Evolutionary conservation across 352 stramenopile species (phyloP), one percentile per base, ranked within the genome.

Genomic region (Sclerospora graminicola): DNA sequence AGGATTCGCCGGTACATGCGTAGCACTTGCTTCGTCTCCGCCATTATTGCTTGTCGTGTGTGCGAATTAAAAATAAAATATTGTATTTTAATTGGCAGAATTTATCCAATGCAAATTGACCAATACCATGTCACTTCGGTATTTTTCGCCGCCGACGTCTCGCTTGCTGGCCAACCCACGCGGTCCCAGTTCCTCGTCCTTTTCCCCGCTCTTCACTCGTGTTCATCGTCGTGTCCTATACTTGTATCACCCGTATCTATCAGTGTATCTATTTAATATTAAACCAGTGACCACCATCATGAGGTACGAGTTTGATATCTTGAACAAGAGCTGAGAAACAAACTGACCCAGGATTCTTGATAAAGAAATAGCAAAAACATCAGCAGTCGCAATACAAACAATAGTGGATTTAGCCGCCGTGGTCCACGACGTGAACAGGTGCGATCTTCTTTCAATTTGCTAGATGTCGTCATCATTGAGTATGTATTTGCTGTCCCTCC

Each of bases 1-100:
- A 93, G 73, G 31, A 94, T 75, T 41, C 64, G 74, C 29, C 79
- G 69, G 56, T 90, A 90, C 59, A 91, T 67, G 50, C 67, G 75
- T 63, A 81, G 50, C 35, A 94, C 71, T 40, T 85, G 60, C 39
- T 66, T 66, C 21, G 44, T 48, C 11, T 73, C 57, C 15, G 66
- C 57, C 65, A 81, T 69, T 13, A 13, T 13, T 13, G 37, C 45
- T 39, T 15, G 11, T 48, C 29, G 29, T 59, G 33, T 57, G 37
- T 57, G n/a, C 14, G 1, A 30, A 47, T 27, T 13, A 8, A 33
- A 10, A 20, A 27, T n/a, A 33, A 13, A 18, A 14, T n/a, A n/a
- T 26, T 26, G n/a, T 15, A 4, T 14, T 52, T 13, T 23, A 10
- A 68, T 64, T 68, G 59, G 50, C 31, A 8, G 30, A 62, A 62